These are phyloP conservation scores for Trichoderma simmonsii DNA, from an alignment of 2,329 filamentous ascomycete species.

Conservation along the genomic window DNA sequence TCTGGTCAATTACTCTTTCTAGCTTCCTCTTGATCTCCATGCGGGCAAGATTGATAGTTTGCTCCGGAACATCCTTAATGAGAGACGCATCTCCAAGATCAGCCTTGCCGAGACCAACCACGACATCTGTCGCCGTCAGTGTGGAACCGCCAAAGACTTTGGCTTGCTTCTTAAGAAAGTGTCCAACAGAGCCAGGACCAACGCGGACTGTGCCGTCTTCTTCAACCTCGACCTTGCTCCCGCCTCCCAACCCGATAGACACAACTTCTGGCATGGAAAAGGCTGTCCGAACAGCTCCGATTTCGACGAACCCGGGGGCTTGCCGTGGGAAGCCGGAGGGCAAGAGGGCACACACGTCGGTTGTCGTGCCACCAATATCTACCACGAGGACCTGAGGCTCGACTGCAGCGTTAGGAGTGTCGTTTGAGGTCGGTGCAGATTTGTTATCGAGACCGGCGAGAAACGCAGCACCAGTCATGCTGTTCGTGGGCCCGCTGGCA, in stretches of 20 bases:
- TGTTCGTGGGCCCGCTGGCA: conserved; percentile 53
- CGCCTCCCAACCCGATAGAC: conserved; percentile 56
- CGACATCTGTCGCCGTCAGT: conserved; percentile 53
- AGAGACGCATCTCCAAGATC: conserved; percentile 31
- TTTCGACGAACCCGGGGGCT: conserved; percentile 55
- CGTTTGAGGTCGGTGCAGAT: neutral
- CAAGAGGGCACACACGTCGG: conserved; percentile 56
- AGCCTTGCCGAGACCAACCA: conserved; percentile 36
- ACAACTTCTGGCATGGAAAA: conserved; percentile 57
- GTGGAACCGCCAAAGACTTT: conserved; percentile 52
- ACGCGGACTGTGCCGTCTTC: conserved; percentile 37
- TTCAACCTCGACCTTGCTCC: conserved; percentile 34
- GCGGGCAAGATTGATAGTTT: conserved; percentile 24
- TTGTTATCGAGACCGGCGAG: conserved; percentile 45
- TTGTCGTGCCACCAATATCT: conserved; percentile 60
- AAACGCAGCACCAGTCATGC: conserved; percentile 52
- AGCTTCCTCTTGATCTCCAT: conserved; percentile 45
- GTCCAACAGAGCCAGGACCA: conserved; percentile 57
- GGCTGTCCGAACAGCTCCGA: conserved; percentile 57
- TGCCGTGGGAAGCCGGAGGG: conserved; percentile 59
- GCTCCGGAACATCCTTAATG: conserved; percentile 27
- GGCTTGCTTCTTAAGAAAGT: conserved; percentile 46
- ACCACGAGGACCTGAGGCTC: conserved; percentile 45
- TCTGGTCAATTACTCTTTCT: conserved; percentile 51
- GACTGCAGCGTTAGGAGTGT: neutral